Evolutionary conservation across 1,284 basidiomycete genomes (phyloP).

Genomic region (Puccinia novopanici): DNA sequence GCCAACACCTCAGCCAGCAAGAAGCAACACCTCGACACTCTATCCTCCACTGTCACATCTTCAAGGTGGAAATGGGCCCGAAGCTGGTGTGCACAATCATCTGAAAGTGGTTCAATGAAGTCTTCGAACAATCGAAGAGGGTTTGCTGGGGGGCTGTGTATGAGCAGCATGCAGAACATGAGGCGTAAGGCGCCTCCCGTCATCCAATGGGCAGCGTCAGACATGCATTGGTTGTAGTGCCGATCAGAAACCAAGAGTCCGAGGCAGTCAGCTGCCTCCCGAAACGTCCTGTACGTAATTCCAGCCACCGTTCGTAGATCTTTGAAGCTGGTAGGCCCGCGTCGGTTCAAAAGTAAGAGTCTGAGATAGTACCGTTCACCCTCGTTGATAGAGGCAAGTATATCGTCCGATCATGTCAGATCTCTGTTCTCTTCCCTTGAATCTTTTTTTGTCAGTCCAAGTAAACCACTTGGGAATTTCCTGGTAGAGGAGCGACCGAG

Average conservation of each 20-base stretch:
- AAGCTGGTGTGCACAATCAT: neutral
- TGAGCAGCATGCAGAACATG: constrained; percentile 62
- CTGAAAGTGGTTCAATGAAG: neutral
- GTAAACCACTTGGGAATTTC: neutral
- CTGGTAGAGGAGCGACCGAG: neutral
- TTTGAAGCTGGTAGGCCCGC: neutral
- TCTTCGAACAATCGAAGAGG: neutral
- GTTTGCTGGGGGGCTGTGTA: neutral
- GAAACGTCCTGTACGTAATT: neutral
- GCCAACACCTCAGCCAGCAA: too few species aligned
- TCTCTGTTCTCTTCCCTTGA: too few species aligned
- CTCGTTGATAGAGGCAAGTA: neutral
- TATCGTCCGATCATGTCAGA: neutral
- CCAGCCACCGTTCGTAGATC: neutral
- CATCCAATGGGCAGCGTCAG: constrained; percentile 1
- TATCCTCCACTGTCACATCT: too few species aligned
- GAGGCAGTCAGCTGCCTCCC: neutral
- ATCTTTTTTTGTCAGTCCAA: constrained; percentile 52
- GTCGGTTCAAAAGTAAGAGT: neutral
- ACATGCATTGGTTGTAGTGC: neutral
- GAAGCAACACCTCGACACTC: too few species aligned
- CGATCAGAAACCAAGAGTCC: constrained; percentile 22
- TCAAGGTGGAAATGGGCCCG: too few species aligned
- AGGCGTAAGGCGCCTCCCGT: constrained; percentile 57
- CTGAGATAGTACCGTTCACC: constrained; percentile 13